phyloP scores from a whole-genome alignment of 305 asterid genomes.

The Caryopteris hybrid region DNA sequence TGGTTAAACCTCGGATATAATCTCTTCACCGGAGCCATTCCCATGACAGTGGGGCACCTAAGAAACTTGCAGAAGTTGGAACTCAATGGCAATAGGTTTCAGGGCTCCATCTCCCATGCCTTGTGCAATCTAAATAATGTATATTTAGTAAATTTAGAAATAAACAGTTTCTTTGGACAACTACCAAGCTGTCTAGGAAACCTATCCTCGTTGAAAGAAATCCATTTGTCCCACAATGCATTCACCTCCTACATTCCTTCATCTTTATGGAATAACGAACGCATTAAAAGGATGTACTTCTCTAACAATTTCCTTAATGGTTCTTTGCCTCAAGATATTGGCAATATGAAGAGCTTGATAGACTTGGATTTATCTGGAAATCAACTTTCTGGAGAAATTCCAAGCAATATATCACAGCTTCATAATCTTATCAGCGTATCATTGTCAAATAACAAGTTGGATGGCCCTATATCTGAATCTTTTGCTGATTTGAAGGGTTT shows the following conservation, averaged over 20 bases:
- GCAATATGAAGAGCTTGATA: background rate
- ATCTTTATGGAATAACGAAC: background rate
- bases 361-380: background rate
- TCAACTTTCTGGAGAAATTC: background rate
- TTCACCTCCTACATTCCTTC: conserved; percentile 11
- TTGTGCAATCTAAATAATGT: conserved; percentile 12
- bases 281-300: background rate
- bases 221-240: background rate
- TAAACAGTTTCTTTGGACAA: conserved; percentile 4
- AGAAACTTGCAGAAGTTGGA: conserved; percentile 11
- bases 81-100: background rate
- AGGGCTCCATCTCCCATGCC: conserved; percentile 2
- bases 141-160: background rate
- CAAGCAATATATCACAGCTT: background rate
- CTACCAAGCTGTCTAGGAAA: conserved; percentile 16
- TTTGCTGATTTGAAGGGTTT: background rate
- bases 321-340: background rate
- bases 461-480: background rate
- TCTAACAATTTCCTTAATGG: background rate
- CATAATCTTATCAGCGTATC: background rate
- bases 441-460: background rate
- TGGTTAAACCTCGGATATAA: conserved; percentile 5
- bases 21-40: conserved; percentile 19
- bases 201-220: conserved; percentile 1
- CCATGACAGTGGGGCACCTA: background rate